Percentiles rank a stretch among this genome's conserved stretches.
phyloP scores from a whole-genome alignment of 2,329 filamentous ascomycete genomes.

The Beauveria pseudobassiana region DNA sequence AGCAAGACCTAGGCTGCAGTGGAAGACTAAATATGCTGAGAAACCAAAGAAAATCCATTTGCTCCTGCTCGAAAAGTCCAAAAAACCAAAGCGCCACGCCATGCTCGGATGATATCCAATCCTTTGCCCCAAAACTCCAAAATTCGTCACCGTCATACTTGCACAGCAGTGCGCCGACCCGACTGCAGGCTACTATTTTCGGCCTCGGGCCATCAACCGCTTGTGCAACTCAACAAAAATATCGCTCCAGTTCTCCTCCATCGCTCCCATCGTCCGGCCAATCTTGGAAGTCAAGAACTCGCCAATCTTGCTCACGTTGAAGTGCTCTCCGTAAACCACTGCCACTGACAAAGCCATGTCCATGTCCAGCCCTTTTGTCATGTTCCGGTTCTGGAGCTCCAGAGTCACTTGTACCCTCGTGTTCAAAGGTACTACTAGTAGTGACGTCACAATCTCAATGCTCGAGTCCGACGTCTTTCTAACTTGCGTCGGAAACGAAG shows the following conservation, averaged over 20 bases:
- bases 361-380: conserved; percentile 46
- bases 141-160: neutral
- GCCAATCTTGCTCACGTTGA: conserved; percentile 67
- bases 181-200: conserved; percentile 30
- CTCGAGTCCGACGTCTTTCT: conserved; percentile 56
- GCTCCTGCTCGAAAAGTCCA: neutral
- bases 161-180: neutral
- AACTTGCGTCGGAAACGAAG: conserved; percentile 59
- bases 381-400: conserved; percentile 40
- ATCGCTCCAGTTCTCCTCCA: conserved; percentile 43
- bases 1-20: neutral
- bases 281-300: conserved; percentile 56
- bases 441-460: conserved; percentile 50
- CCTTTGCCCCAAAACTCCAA: neutral
- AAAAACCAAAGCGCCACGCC: neutral
- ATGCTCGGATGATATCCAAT: neutral
- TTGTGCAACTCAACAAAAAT: conserved; percentile 48
- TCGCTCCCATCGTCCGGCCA: conserved; percentile 33
- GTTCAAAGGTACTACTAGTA: conserved; percentile 57
- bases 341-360: conserved; percentile 45
- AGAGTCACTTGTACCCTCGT: conserved; percentile 63
- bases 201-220: conserved; percentile 47
- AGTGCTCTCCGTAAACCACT: conserved; percentile 71
- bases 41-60: neutral
- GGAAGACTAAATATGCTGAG: neutral